phyloP scores from a whole-genome alignment of 2,329 filamentous ascomycete genomes.

The Orbilia javanica region DNA sequence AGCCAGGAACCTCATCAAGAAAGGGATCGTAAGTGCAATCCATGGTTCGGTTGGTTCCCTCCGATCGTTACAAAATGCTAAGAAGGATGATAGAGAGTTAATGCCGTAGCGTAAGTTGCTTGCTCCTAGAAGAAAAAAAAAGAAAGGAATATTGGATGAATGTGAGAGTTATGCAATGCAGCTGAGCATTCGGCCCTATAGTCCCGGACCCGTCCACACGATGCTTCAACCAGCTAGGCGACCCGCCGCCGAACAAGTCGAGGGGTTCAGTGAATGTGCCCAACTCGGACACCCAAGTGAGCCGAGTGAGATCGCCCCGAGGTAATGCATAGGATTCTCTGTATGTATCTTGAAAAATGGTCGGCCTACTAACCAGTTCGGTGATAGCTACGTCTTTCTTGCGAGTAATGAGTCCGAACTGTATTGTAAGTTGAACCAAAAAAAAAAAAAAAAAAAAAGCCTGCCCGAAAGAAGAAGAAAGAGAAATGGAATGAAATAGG shows the following conservation, averaged over 20 bases:
- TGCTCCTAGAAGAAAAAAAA: background rate
- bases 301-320: constrained; percentile 67
- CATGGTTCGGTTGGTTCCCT: constrained; percentile 3
- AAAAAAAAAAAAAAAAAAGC: background rate
- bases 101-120: constrained; percentile 60
- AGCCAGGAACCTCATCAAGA: constrained; percentile 70
- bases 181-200: constrained; percentile 13
- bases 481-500: background rate
- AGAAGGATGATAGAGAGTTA: constrained; percentile 53
- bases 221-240: constrained; percentile 67
- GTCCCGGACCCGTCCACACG: constrained; percentile 66
- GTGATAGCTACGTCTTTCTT: constrained; percentile 60
- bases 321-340: background rate
- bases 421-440: constrained; percentile 52
- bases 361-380: background rate
- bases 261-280: constrained; percentile 66
- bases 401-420: constrained; percentile 59
- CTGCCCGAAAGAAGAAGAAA: background rate
- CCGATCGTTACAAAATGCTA: background rate
- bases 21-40: constrained; percentile 70
- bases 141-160: background rate
- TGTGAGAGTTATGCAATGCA: background rate
- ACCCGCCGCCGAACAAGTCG: constrained; percentile 67
- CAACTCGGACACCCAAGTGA: constrained; percentile 66
- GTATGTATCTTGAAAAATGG: no score